Conservation (phyloP, 2,329 filamentous ascomycete genomes). For the Drechslera avenae region DNA sequence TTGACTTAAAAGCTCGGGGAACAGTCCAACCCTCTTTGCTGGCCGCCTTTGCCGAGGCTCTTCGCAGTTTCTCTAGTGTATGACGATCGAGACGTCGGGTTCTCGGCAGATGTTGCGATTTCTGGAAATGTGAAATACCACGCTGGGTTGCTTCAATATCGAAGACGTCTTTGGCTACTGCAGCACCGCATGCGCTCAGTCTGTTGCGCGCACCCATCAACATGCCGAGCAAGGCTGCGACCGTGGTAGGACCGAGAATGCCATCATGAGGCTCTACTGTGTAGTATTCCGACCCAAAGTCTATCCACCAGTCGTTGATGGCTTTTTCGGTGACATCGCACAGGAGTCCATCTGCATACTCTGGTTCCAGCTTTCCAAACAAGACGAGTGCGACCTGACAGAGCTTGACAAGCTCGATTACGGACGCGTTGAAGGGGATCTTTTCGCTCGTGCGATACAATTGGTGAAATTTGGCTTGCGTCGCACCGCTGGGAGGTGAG, state of each 20-base stretch:
- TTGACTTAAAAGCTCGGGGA: slow-evolving; percentile 93
- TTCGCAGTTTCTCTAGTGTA: slow-evolving; percentile 80
- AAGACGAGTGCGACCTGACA: slow-evolving; percentile 88
- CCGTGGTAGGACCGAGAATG: slow-evolving; percentile 88
- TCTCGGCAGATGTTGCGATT: slow-evolving; percentile 78
- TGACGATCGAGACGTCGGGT: slow-evolving; percentile 81
- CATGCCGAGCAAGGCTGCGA: slow-evolving; percentile 84
- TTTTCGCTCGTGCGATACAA: slow-evolving; percentile 87
- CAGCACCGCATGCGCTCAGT: slow-evolving; percentile 80
- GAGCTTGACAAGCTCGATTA: slow-evolving; percentile 86
- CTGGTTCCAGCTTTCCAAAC: slow-evolving; percentile 84
- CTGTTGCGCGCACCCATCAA: slow-evolving; percentile 89
- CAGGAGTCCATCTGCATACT: slow-evolving; percentile 88
- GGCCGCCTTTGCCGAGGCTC: slow-evolving; percentile 85
- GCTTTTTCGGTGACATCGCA: slow-evolving; percentile 93
- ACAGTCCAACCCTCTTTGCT: slow-evolving; percentile 89
- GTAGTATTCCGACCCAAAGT: slow-evolving; percentile 89
- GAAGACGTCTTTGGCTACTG: slow-evolving; percentile 88
- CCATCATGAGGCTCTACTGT: slow-evolving; percentile 92
- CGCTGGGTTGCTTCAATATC: slow-evolving; percentile 82
- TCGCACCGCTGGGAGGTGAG: slow-evolving; percentile 76
- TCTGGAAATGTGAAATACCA: slow-evolving; percentile 87
- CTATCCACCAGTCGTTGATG: slow-evolving; percentile 93
- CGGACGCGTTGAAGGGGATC: slow-evolving; percentile 75
- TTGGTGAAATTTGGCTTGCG: slow-evolving; percentile 88